phyloP scores from a whole-genome alignment of 805 yeast species.

The Torulaspora franciscae region DNA sequence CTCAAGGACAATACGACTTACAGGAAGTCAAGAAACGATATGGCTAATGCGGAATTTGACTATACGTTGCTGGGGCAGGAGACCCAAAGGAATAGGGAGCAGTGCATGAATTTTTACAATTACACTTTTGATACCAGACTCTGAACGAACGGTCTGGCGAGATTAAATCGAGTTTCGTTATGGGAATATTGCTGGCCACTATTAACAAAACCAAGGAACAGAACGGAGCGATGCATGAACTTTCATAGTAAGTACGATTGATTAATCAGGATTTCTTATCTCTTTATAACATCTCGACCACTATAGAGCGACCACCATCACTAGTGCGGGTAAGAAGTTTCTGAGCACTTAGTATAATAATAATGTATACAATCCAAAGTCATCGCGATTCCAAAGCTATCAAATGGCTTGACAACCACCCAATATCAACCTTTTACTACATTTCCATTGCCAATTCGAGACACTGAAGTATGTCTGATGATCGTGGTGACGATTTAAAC shows the following conservation, averaged over 20 bases:
- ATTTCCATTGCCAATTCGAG: not conserved
- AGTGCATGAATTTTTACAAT: slow-evolving; percentile 32
- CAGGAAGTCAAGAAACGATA: slow-evolving; percentile 8
- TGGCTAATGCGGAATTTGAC: slow-evolving; percentile 16
- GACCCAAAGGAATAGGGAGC: slow-evolving; percentile 29
- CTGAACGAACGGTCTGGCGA: slow-evolving; percentile 1
- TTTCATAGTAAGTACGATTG: not conserved
- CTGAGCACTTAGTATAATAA: too few relatives aligned
- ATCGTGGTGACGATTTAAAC: slow-evolving; percentile 31
- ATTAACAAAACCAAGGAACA: not conserved
- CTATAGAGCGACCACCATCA: too few relatives aligned
- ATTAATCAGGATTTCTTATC: not conserved
- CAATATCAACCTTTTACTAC: not conserved
- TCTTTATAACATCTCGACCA: too few relatives aligned
- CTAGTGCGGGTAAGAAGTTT: too few relatives aligned
- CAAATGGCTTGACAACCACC: not conserved
- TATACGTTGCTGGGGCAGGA: slow-evolving; percentile 20
- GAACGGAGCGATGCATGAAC: not conserved
- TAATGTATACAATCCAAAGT: too few relatives aligned
- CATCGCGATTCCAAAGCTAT: not conserved
- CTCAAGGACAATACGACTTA: slow-evolving; percentile 1
- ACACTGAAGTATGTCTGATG: slow-evolving; percentile 19
- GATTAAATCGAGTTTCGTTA: not conserved
- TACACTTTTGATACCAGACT: slow-evolving; percentile 9
- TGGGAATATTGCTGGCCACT: slow-evolving; percentile 7